Conservation (phyloP, 1,284 basidiomycete genomes). For the Hemileia vastatrix region DNA sequence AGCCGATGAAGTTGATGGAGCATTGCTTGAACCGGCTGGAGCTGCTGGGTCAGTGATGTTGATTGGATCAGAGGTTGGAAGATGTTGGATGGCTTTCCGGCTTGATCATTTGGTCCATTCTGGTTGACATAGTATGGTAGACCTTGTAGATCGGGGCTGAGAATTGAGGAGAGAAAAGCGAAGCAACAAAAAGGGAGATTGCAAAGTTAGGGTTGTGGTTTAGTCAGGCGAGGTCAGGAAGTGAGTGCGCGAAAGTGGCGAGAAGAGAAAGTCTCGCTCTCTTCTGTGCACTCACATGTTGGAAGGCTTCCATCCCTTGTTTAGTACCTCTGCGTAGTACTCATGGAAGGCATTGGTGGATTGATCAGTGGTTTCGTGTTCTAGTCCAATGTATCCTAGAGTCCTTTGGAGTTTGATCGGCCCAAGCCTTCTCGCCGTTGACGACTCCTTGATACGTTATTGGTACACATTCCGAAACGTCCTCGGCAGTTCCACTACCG, state of each 20-base stretch:
- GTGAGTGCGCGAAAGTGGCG: too few species aligned
- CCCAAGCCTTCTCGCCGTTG: slow-evolving; percentile 28
- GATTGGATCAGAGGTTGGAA: slow-evolving; percentile 28
- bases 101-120: neutral
- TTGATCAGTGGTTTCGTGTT: slow-evolving; percentile 38
- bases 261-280: too few species aligned
- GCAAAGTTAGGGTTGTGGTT: too few species aligned
- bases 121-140: slow-evolving; percentile 36
- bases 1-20: slow-evolving; percentile 24
- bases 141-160: slow-evolving; percentile 31
- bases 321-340: slow-evolving; percentile 27
- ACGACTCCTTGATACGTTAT: slow-evolving; percentile 17
- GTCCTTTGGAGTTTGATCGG: slow-evolving; percentile 25
- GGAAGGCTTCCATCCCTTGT: too few species aligned
- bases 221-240: too few species aligned
- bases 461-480: neutral
- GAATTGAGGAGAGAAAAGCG: slow-evolving; percentile 10
- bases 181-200: too few species aligned
- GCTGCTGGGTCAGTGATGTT: slow-evolving; percentile 30
- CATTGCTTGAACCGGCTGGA: slow-evolving; percentile 22
- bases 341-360: slow-evolving; percentile 32
- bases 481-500: neutral
- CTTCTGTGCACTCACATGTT: too few species aligned
- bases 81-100: slow-evolving; percentile 24
- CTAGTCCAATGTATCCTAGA: slow-evolving; percentile 33